Evolutionary conservation across 768 basidiomycete species (phyloP).

Genomic region (Pisolithus sp.): DNA sequence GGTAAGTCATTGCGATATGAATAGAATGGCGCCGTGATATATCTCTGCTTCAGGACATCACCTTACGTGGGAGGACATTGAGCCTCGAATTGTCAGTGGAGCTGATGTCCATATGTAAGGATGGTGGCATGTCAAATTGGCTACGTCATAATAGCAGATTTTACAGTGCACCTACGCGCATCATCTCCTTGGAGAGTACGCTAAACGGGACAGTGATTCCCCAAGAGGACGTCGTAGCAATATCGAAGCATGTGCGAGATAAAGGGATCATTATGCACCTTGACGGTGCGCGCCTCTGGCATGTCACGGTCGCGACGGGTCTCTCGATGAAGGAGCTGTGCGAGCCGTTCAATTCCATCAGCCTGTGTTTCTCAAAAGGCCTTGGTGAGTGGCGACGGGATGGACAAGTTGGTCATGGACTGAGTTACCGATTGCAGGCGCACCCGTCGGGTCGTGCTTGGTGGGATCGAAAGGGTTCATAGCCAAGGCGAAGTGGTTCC

Average conservation of each 20-base stretch:
- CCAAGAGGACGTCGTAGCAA: slow-evolving; percentile 79
- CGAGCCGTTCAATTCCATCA: slow-evolving; percentile 87
- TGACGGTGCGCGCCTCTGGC: slow-evolving; percentile 95
- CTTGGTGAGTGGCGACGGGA: slow-evolving; percentile 42
- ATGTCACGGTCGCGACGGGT: slow-evolving; percentile 75
- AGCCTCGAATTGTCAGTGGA: slow-evolving; percentile 55
- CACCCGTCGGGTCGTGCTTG: slow-evolving; percentile 76
- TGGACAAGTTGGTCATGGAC: not conserved
- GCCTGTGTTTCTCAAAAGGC: slow-evolving; percentile 93
- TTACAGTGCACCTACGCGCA: slow-evolving; percentile 68
- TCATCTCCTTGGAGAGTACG: slow-evolving; percentile 92
- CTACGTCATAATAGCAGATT: slow-evolving; percentile 1
- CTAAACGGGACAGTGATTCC: slow-evolving; percentile 88
- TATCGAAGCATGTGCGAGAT: slow-evolving; percentile 67
- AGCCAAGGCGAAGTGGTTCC: slow-evolving; percentile 72
- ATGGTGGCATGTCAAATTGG: slow-evolving; percentile 1
- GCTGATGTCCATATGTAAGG: slow-evolving; percentile 60
- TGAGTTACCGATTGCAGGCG: slow-evolving; percentile 17
- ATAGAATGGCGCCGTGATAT: not conserved
- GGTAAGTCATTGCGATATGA: slow-evolving; percentile 27
- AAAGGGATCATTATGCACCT: slow-evolving; percentile 78
- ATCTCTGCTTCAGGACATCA: slow-evolving; percentile 49
- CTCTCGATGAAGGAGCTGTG: slow-evolving; percentile 69
- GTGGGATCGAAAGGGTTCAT: slow-evolving; percentile 80
- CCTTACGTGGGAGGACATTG: slow-evolving; percentile 71